Evolutionary conservation across 257 asterid genomes (phyloP), one percentile per base, ranked within the genome.

Genomic region (Thymus mandschuricus): DNA sequence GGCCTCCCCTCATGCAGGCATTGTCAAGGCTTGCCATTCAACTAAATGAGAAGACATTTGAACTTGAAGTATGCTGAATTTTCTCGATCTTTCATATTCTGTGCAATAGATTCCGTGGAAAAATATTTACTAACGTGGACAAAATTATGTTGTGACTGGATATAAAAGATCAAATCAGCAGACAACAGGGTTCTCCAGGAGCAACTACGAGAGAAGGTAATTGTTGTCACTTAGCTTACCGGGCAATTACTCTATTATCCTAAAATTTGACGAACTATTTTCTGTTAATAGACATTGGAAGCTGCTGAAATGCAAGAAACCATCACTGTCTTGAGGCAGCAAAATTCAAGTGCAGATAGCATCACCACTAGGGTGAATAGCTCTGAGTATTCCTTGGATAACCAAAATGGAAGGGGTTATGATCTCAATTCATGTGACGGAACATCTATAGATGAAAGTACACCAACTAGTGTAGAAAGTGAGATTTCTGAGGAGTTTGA

Each of bases 121-220:
- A 79, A n/a, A 38, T 7, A 48, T 67, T 61, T 72, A 80, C 82
- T 88, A 64, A 90, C 74, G 35, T 31, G 59, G 52, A n/a, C 50
- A 41, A 71, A 34, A 49, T 78, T 60, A 44, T 62, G 52, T 68
- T 5, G 68, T 66, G 66, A 70, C 65, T 63, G 67, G 31, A 15
- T 71, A 75, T 64, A 90, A 75, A 67, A 90, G 94, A 88, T 88
- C 68, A 90, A 85, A 86, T 85, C 97, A 78, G 97, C 96, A 43
- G 96, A 88, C 75, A 86, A 90, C 87, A 85, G 97, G 81, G 86
- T 90, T 72, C 96, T 90, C 70, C 97, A 90, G 81, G 97, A 90
- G 79, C 96, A 90, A 79, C 85, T 90, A 60, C 82, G 81, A 72
- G 75, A 68, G 54, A 90, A 88, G 97, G 97, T 90, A 81, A 76